Evolutionary conservation across 441 rosid genomes (phyloP), one percentile per base, ranked within the genome.

Genomic region (Erodium trifolium): DNA sequence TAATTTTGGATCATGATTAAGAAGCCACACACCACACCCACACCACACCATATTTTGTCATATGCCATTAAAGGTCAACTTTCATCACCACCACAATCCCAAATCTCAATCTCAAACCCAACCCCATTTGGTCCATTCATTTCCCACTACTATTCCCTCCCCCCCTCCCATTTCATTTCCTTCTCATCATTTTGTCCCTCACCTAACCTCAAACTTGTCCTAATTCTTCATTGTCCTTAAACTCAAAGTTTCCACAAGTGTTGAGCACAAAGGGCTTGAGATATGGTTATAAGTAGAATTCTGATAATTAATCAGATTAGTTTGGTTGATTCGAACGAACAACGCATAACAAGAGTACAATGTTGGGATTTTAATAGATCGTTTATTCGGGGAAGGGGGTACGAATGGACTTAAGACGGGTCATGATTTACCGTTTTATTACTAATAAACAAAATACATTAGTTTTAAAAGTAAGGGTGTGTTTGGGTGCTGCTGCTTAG

Each of bases 11-110:
- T 69, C 80, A 34, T 34, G 37, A 68, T 81, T 76, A 37, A 59
- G 70, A 63, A 35, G 18, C 60, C 34, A 68, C 66, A 14, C 60
- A 39, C 37, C 18, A 6, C 34, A n/a, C 51, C 43, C 67, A 34
- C 37, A 34, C 37, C 37, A 34, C 37, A 34, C 37, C 37, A 34
- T 34, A 57, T 77, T 78, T 78, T 81, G 76, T 75, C 85, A 71
- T 73, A 70, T 75, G 13, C 51, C 39, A 18, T 39, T 63, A 49
- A 68, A 73, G 67, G 74, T 79, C 83, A 74, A 81, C 75, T 79
- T 71, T 76, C 53, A 66, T 57, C 60, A 29, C 43, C 66, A 13
- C 39, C 31, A 39, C 67, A 23, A 34, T 18, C 23, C 51, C 12
- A 11, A 10, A 45, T 45, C 51, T 12, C 51, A 9, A 45, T 12